Evolutionary conservation across 1,139 yeast genomes (phyloP).

Genomic region (Geotrichum reessii): DNA sequence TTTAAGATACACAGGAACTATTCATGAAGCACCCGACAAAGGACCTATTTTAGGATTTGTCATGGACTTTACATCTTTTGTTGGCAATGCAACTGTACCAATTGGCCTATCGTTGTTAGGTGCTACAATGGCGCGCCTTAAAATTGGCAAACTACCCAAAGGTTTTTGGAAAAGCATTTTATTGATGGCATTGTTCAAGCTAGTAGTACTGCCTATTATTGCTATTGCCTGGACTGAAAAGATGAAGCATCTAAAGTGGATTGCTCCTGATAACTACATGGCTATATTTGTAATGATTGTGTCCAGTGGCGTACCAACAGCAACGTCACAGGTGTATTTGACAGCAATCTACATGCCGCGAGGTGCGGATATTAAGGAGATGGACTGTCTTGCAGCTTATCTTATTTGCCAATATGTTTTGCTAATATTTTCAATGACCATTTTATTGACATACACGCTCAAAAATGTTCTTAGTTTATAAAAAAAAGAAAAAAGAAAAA

Average conservation of each 20-base stretch:
- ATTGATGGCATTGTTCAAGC: constrained; percentile 42
- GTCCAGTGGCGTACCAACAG: constrained; percentile 77
- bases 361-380: constrained; percentile 52
- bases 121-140: constrained; percentile 74
- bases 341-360: constrained; percentile 77
- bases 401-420: constrained; percentile 63
- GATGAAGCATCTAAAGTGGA: constrained; percentile 45
- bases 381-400: constrained; percentile 75
- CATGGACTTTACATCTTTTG: constrained; percentile 70
- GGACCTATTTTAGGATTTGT: constrained; percentile 78
- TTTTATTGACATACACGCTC: constrained; percentile 37
- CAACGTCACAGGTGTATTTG: constrained; percentile 75
- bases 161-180: constrained; percentile 66
- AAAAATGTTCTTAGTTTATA: constrained; percentile 30
- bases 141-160: constrained; percentile 51
- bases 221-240: constrained; percentile 55
- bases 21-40: constrained; percentile 73
- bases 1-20: constrained; percentile 34
- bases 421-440: constrained; percentile 57
- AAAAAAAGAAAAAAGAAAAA: no score
- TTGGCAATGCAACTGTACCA: constrained; percentile 88
- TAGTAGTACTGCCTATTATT: constrained; percentile 54
- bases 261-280: constrained; percentile 50
- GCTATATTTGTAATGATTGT: constrained; percentile 65
- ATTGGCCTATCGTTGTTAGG: constrained; percentile 76